These are phyloP conservation scores for Fusarium sp. DNA, from an alignment of 2,329 filamentous ascomycete genomes.

Conservation along the genomic window DNA sequence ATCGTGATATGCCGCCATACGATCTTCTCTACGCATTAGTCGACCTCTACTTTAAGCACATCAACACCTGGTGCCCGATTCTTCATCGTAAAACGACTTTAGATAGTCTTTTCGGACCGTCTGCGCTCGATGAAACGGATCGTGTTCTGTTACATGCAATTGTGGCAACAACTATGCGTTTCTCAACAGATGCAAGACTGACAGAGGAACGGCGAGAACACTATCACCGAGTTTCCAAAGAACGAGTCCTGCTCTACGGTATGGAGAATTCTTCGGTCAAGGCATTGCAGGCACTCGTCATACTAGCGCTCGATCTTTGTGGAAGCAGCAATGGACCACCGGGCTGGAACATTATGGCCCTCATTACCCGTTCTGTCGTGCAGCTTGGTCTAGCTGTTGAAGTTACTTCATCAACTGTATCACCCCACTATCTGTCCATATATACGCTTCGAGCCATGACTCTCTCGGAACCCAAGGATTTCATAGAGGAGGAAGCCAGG, in stretches of 20 bases:
- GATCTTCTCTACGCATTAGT: slow-evolving; percentile 78
- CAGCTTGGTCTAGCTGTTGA: slow-evolving; percentile 89
- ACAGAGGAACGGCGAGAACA: slow-evolving; percentile 78
- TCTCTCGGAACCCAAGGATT: slow-evolving; percentile 83
- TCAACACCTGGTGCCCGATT: slow-evolving; percentile 89
- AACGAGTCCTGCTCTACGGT: slow-evolving; percentile 87
- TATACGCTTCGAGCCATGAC: slow-evolving; percentile 89
- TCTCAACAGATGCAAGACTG: slow-evolving; percentile 80
- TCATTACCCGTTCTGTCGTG: slow-evolving; percentile 89
- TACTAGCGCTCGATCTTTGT: slow-evolving; percentile 85
- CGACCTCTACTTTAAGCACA: slow-evolving; percentile 82
- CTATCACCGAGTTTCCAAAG: slow-evolving; percentile 85
- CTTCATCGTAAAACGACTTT: slow-evolving; percentile 86
- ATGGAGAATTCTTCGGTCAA: slow-evolving; percentile 92
- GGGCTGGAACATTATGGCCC: slow-evolving; percentile 89
- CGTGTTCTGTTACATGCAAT: slow-evolving; percentile 87
- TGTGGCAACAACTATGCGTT: slow-evolving; percentile 87
- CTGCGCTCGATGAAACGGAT: slow-evolving; percentile 82
- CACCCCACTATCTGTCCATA: slow-evolving; percentile 84
- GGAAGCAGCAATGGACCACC: slow-evolving; percentile 90
- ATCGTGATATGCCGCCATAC: slow-evolving; percentile 79
- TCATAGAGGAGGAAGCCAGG: slow-evolving; percentile 89
- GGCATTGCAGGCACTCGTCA: slow-evolving; percentile 86
- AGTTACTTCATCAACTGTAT: slow-evolving; percentile 80
- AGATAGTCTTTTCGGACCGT: slow-evolving; percentile 82